Conservation (phyloP, 2,329 filamentous ascomycete species). For the Trichoderma guizhouense region DNA sequence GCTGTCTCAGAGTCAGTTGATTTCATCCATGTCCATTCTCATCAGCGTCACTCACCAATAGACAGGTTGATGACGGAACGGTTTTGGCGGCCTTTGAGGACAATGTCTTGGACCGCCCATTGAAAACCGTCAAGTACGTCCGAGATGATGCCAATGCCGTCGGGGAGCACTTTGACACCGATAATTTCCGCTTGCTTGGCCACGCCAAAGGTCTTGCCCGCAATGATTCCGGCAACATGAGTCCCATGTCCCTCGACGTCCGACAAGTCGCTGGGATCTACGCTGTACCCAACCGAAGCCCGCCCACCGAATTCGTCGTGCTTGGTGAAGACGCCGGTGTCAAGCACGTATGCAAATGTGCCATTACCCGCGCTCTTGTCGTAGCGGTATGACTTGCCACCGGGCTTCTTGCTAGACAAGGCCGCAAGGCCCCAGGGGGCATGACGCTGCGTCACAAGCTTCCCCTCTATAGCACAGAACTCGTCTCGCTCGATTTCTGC, state of each 20-base stretch:
- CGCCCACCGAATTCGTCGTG: slow-evolving; percentile 47
- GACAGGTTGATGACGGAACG: slow-evolving; percentile 49
- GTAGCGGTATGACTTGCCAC: slow-evolving; percentile 38
- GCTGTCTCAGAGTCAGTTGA: not conserved
- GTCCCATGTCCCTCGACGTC: slow-evolving; percentile 46
- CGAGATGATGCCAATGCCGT: slow-evolving; percentile 15
- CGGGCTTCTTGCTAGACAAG: slow-evolving; percentile 40
- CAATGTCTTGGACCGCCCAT: slow-evolving; percentile 19
- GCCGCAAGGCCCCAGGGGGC: slow-evolving; percentile 45
- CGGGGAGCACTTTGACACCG: slow-evolving; percentile 45
- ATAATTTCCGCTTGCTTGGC: slow-evolving; percentile 38
- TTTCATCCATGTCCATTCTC: not conserved
- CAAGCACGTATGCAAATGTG: slow-evolving; percentile 51
- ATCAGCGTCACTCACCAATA: slow-evolving; percentile 34
- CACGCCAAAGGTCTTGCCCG: slow-evolving; percentile 43
- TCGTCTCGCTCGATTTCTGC: not conserved
- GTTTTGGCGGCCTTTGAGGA: slow-evolving; percentile 28
- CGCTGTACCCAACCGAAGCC: slow-evolving; percentile 38
- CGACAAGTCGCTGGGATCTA: slow-evolving; percentile 30
- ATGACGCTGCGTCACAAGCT: slow-evolving; percentile 31
- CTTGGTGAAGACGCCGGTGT: slow-evolving; percentile 48
- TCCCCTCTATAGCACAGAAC: slow-evolving; percentile 15
- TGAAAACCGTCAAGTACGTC: slow-evolving; percentile 32
- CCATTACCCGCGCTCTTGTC: slow-evolving; percentile 39
- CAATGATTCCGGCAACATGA: slow-evolving; percentile 46